Conservation (phyloP, 139 green algal genomes). For the Auxenochlorella protothecoides region DNA sequence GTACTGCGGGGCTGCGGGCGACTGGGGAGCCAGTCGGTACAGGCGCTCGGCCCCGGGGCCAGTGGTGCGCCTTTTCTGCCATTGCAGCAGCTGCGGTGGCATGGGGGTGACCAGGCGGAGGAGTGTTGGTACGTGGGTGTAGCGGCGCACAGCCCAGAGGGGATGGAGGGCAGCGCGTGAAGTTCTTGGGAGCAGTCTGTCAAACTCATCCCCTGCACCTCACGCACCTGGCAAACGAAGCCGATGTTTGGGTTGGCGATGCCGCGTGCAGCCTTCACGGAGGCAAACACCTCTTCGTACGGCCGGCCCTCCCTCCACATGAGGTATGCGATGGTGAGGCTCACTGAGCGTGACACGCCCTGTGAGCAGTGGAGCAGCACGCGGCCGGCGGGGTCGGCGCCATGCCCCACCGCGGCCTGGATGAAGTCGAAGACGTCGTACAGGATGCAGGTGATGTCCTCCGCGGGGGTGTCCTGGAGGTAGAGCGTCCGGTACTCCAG, state of each 20-base stretch:
- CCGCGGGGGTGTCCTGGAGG: constrained; percentile 76
- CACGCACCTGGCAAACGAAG: constrained; percentile 59
- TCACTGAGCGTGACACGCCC: constrained; percentile 79
- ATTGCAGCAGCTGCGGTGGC: constrained; percentile 68
- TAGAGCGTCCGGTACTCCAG: constrained; percentile 80
- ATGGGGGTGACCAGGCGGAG: background rate
- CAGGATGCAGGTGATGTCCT: constrained; percentile 86
- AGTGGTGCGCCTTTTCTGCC: constrained; percentile 58
- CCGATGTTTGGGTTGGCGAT: constrained; percentile 94
- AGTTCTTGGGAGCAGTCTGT: too few relatives aligned
- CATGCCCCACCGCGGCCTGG: constrained; percentile 27
- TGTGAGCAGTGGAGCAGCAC: constrained; percentile 89
- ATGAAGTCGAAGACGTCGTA: constrained; percentile 97
- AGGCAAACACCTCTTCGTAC: constrained; percentile 77
- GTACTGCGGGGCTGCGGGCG: constrained; percentile 38
- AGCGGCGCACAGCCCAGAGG: background rate
- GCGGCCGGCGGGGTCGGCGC: constrained; percentile 24
- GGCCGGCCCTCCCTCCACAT: constrained; percentile 70
- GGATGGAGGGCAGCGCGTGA: background rate
- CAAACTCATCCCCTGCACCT: background rate
- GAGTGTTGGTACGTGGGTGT: background rate
- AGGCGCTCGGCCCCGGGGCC: constrained; percentile 26
- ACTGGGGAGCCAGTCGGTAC: constrained; percentile 68
- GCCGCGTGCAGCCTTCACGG: constrained; percentile 66
- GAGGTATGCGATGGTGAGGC: constrained; percentile 83